Base-by-base conservation (phyloP, 1,284 basidiomycete species). In the Trametes pubescens region DNA sequence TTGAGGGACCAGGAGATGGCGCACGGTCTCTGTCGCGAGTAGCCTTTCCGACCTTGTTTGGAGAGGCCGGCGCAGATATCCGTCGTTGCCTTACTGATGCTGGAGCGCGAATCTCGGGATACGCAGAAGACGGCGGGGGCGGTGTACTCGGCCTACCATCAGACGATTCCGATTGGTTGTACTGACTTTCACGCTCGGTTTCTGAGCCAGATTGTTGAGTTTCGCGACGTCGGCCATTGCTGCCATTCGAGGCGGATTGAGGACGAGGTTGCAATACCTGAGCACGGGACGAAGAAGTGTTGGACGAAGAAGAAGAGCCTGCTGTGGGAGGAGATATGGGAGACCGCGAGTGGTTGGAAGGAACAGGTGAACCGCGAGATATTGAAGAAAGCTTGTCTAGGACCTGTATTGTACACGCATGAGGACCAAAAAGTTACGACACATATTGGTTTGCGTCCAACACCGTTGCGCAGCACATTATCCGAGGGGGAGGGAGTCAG, bases 131-230 rank as follows among this genome's bases (percentile, higher is more conserved):
- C 34, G 51, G 6, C 14, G 80, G 81, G 78, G 38, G 73, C 71
- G 56, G 80, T 71, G 62, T 76, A 71, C 61, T 80, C 34, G 60
- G 38, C 44, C 60, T 59, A 22, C 60, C 82, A 38, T 82, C 79
- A 21, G 80, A 81, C 11, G 80, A 81, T 8, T 78, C 75, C 21
- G 76, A 77, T 60, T 77, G 76, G 46, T 65, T 77, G 55, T 77
- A 76, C 52, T 77, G 72, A 59, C 82, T 83, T 75, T 92, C 91
- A 38, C 89, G 84, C 75, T 92, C 90, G 0, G 90, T 92, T 74
- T 92, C 91, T 2, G 90, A 92, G 44, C 90, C 91, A 26, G 90
- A 92, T 53, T 83, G 83, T n/a, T 74, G 71, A 13, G 64, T 38
- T 26, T 79, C 79, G n/a, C 61, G 64, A 34, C 66, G 59, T 52